Conservation (phyloP, 108 stramenopile species). For the Skeletonema menzelii region DNA sequence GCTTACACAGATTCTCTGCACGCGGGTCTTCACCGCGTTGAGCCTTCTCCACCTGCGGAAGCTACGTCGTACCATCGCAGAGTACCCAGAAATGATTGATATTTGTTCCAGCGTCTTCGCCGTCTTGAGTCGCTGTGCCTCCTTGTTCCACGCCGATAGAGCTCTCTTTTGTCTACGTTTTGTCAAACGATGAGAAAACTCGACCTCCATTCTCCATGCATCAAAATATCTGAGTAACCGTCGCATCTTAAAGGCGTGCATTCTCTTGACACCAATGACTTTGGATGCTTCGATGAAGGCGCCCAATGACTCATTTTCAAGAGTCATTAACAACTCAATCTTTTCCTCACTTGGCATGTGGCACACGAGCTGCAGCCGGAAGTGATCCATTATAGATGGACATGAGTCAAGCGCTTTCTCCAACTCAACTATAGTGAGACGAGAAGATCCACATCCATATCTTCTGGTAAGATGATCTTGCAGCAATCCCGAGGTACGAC, state of each 20-base stretch:
- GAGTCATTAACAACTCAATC: constrained; percentile 14
- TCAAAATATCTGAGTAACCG: not conserved
- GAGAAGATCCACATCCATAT: not conserved
- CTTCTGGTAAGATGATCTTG: not conserved
- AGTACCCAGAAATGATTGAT: not conserved
- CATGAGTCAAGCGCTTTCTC: not conserved
- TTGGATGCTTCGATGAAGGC: constrained; percentile 19
- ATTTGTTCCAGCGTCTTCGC: not conserved
- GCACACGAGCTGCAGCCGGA: constrained; percentile 12
- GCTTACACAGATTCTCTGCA: not conserved
- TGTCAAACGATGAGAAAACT: not conserved
- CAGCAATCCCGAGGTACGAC: constrained; percentile 14
- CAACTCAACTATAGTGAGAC: constrained; percentile 3
- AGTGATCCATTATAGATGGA: constrained; percentile 11
- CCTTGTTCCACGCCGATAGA: constrained; percentile 5
- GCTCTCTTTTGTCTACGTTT: constrained; percentile 2
- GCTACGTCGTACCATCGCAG: not conserved
- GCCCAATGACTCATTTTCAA: constrained; percentile 12
- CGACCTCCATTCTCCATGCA: constrained; percentile 7
- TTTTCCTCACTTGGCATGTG: constrained; percentile 10
- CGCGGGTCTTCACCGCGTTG: not conserved
- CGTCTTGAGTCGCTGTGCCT: constrained; percentile 2
- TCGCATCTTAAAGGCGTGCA: not conserved
- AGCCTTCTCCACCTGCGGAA: not conserved
- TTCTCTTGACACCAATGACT: not conserved